Evolutionary conservation across 306 rosid genomes (phyloP).

Genomic region (Cicer pinnatifidum): DNA sequence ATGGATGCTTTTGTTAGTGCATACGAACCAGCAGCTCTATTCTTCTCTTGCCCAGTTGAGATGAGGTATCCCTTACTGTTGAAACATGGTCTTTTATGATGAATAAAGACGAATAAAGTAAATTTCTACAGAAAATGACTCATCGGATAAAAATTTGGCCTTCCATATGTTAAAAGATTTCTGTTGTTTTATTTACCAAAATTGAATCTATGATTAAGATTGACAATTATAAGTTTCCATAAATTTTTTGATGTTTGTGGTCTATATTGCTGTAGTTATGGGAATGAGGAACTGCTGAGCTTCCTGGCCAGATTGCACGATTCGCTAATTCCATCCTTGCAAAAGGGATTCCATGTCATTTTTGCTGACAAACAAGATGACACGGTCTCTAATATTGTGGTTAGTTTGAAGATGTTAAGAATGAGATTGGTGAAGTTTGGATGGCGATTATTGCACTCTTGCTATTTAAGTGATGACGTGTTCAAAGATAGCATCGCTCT

Average conservation of each 20-base stretch:
- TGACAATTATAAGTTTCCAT: not conserved
- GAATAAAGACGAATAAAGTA: constrained; percentile 29
- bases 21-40: constrained; percentile 71
- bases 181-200: constrained; percentile 26
- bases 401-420: constrained; percentile 78
- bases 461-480: constrained; percentile 83
- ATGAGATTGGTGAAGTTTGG: constrained; percentile 78
- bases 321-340: constrained; percentile 74
- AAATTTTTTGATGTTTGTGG: constrained; percentile 15
- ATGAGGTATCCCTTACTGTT: constrained; percentile 59
- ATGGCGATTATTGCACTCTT: constrained; percentile 72
- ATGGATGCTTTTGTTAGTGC: constrained; percentile 75
- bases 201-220: constrained; percentile 9
- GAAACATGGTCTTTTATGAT: constrained; percentile 29
- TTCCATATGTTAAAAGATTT: constrained; percentile 23
- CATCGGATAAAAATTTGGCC: constrained; percentile 1
- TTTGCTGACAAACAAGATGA: constrained; percentile 55
- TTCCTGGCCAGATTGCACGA: constrained; percentile 89
- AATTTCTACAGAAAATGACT: constrained; percentile 27
- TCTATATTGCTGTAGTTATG: constrained; percentile 61
- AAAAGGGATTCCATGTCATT: constrained; percentile 55
- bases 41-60: constrained; percentile 81
- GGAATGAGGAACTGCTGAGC: constrained; percentile 77
- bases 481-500: constrained; percentile 60
- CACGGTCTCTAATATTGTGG: constrained; percentile 50